Conservation (phyloP, 2,329 filamentous ascomycete species). For the Fusarium falciforme region DNA sequence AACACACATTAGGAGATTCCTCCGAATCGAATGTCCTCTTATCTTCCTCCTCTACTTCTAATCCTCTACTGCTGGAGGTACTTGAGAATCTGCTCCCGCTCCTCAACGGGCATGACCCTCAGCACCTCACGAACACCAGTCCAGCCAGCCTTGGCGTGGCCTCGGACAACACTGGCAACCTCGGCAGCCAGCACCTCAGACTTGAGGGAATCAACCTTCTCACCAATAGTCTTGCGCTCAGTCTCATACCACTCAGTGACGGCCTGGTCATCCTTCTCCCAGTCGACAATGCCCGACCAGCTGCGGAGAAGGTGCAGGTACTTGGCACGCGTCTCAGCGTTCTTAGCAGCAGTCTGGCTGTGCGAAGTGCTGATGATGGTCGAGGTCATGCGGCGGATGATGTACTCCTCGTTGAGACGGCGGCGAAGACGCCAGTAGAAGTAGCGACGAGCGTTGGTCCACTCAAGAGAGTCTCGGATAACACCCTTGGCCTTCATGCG, state of each 20-base stretch:
- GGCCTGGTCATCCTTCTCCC: constrained; percentile 81
- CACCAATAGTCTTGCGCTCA: constrained; percentile 83
- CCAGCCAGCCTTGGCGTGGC: constrained; percentile 74
- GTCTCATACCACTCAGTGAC: constrained; percentile 97
- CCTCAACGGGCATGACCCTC: constrained; percentile 85
- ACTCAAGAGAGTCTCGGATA: constrained; percentile 85
- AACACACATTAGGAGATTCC: constrained; percentile 19
- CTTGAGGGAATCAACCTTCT: constrained; percentile 88
- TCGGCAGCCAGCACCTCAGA: constrained; percentile 71
- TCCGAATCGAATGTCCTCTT: constrained; percentile 14
- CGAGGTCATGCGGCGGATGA: constrained; percentile 86
- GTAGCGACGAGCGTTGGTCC: constrained; percentile 92
- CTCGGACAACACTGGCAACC: constrained; percentile 57
- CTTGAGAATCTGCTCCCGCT: constrained; percentile 85
- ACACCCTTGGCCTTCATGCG: constrained; percentile 98
- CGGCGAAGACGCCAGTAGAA: constrained; percentile 99
- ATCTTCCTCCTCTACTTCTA: background rate
- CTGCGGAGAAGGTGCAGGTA: constrained; percentile 82
- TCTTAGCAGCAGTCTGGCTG: constrained; percentile 53
- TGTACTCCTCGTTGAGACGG: constrained; percentile 96
- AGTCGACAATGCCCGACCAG: constrained; percentile 83
- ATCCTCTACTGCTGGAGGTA: constrained; percentile 59
- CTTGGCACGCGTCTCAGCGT: constrained; percentile 67
- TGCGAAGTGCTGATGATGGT: constrained; percentile 48
- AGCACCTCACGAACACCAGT: constrained; percentile 89